phyloP scores from a whole-genome alignment of 2,329 filamentous ascomycete species.

The Colletotrichum camelliae region DNA sequence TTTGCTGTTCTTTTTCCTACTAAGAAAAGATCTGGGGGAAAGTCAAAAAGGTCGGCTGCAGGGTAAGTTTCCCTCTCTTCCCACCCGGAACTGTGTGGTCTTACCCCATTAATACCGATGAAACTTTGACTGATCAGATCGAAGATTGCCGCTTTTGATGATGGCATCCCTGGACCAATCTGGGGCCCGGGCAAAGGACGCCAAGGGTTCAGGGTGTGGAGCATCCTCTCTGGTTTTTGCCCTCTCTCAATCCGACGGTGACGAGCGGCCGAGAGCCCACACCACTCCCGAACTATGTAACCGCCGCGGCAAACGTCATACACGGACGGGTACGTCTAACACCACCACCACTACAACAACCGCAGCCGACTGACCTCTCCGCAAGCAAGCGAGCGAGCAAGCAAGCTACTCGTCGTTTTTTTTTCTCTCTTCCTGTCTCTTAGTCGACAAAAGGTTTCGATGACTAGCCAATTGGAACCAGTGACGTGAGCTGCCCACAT shows the following conservation, averaged over 20 bases:
- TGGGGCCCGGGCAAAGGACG: conserved; percentile 8
- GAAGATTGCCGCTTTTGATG: conserved; percentile 12
- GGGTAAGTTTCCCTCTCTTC: background rate
- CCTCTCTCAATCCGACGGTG: conserved; percentile 13
- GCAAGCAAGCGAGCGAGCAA: background rate
- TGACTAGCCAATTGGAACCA: background rate
- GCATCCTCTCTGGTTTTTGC: background rate
- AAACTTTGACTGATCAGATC: conserved; percentile 16
- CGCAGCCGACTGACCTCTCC: background rate
- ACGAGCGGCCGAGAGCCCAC: background rate
- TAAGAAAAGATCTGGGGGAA: background rate
- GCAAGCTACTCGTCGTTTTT: background rate
- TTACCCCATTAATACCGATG: background rate
- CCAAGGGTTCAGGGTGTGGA: conserved; percentile 12
- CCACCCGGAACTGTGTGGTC: background rate
- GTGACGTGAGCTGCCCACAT: background rate
- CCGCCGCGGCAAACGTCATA: conserved; percentile 18
- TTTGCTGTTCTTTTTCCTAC: background rate
- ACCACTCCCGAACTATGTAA: conserved; percentile 2
- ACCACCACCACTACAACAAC: background rate
- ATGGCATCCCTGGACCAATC: conserved; percentile 2
- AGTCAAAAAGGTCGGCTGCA: background rate
- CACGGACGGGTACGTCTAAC: conserved; percentile 7
- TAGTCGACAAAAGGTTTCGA: background rate
- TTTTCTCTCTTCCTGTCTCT: background rate